Evolutionary conservation across 2,329 filamentous ascomycete species (phyloP), one percentile per base, ranked within the genome.

Genomic region (Xylariaceae sp.): DNA sequence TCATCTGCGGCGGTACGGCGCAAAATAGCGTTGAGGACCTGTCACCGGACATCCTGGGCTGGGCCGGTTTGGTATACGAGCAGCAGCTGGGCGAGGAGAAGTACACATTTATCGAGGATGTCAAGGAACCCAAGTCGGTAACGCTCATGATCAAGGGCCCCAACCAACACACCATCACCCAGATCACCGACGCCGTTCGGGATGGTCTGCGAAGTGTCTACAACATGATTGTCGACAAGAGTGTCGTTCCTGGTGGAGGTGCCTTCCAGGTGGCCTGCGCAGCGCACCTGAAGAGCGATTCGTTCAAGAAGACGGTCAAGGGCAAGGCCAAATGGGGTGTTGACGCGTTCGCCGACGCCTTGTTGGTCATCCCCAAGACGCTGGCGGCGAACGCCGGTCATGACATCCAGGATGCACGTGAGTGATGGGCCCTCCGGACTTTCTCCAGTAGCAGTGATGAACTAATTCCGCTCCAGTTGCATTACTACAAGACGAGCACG

Each of bases 191-290:
- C 57, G 92, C 92, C 3, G 92, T 96, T 28, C 79, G 92, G 34
- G 92, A 98, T 57, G 92, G 92, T 42, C 73, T 98, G 47, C 79
- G 92, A 55, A 94, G 87, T 58, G 92, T 96, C 31, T 96, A 95
- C 76, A 98, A 98, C 71, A 94, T 94, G 72, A 96, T 98, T 59
- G 90, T 96, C n/a, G 92, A 98, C 60, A 79, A 82, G 64, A 90
- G 84, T 48, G 92, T 98, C 14, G 87, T 98, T 17, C 92, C 92
- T 2, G 92, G 92, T 38, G 92, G 80, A 37, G 92, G 92, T 51
- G 86, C 92, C 31, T 98, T 94, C 77, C 92, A 98, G 63, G 80
- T 98, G 29, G 89, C 92, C 19, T 94, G 86, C 50, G 87, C 89
- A 16, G 73, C 80, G 29, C 88, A 94, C 61, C 71, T 98, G 42